These are phyloP conservation scores for Waltiozyma sp. DNA, from an alignment of 1,139 yeast genomes.

Conservation along the genomic window DNA sequence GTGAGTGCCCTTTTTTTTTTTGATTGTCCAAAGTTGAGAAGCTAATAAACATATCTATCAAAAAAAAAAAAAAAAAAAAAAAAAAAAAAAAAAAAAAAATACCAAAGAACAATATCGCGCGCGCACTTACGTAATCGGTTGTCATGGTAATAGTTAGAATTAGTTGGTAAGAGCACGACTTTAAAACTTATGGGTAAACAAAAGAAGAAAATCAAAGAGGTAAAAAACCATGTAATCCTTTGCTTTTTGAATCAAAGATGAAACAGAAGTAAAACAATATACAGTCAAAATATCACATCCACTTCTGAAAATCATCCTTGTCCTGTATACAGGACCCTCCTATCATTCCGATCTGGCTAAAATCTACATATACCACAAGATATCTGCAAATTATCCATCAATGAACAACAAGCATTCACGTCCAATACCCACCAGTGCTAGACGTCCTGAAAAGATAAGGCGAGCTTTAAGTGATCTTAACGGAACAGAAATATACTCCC, in stretches of 20 bases:
- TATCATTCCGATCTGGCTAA: neutral
- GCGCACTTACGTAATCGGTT: no score
- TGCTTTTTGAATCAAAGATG: no score
- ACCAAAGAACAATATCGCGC: no score
- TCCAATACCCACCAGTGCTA: neutral
- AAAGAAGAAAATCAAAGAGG: neutral
- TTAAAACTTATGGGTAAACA: neutral
- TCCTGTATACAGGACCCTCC: neutral
- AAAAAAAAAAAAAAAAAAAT: no score
- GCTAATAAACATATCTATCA: no score
- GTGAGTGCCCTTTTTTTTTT: no score
- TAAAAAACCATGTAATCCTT: no score
- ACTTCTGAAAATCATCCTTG: neutral
- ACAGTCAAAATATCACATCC: neutral
- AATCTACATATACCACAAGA: neutral
- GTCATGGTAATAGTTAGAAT: neutral
- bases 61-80: no score
- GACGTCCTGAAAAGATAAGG: conserved; percentile 13
- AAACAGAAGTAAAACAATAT: neutral
- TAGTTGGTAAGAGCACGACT: neutral
- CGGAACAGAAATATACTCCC: conserved; percentile 9
- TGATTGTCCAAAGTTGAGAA: no score
- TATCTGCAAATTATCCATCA: neutral
- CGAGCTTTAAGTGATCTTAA: conserved; percentile 12
- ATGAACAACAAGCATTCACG: neutral